Percentiles rank a stretch among this genome's conserved stretches.
These are phyloP conservation scores for Pleurotus platypus DNA, from an alignment of 768 basidiomycete genomes.

Conservation along the genomic window DNA sequence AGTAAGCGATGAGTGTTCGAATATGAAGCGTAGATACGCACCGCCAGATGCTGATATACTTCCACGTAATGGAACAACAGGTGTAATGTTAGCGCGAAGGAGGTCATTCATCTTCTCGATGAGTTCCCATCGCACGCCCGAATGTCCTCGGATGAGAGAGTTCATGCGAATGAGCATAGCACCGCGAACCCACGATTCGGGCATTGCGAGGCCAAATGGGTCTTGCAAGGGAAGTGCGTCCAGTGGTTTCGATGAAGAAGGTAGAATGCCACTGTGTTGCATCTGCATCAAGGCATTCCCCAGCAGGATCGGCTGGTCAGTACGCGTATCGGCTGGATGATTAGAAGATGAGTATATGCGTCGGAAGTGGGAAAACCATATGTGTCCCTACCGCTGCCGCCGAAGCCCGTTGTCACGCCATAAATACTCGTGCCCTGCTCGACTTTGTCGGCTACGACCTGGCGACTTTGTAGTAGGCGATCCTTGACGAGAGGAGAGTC, in stretches of 20 bases:
- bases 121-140: slow-evolving; percentile 74
- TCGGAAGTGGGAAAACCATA: background rate
- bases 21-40: slow-evolving; percentile 21
- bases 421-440: slow-evolving; percentile 69
- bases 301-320: slow-evolving; percentile 57
- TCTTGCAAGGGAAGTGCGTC: slow-evolving; percentile 63
- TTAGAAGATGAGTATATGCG: background rate
- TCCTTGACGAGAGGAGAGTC: slow-evolving; percentile 41
- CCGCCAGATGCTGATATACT: slow-evolving; percentile 80
- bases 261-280: slow-evolving; percentile 66
- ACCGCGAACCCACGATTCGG: slow-evolving; percentile 83
- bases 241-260: slow-evolving; percentile 44
- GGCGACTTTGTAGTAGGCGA: slow-evolving; percentile 60
- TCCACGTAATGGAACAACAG: slow-evolving; percentile 76
- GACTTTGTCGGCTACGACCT: slow-evolving; percentile 65
- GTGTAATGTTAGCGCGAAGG: slow-evolving; percentile 59
- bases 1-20: background rate
- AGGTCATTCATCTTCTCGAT: slow-evolving; percentile 68
- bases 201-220: slow-evolving; percentile 70
- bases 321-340: slow-evolving; percentile 65
- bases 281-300: slow-evolving; percentile 71
- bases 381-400: slow-evolving; percentile 55
- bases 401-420: slow-evolving; percentile 82
- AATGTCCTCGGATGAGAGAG: slow-evolving; percentile 78
- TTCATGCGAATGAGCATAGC: slow-evolving; percentile 81